A percentile compares a stretch with the other conserved stretches of the same genome.
phyloP scores from a whole-genome alignment of 331 rosid species.

The Rosa hybrid region DNA sequence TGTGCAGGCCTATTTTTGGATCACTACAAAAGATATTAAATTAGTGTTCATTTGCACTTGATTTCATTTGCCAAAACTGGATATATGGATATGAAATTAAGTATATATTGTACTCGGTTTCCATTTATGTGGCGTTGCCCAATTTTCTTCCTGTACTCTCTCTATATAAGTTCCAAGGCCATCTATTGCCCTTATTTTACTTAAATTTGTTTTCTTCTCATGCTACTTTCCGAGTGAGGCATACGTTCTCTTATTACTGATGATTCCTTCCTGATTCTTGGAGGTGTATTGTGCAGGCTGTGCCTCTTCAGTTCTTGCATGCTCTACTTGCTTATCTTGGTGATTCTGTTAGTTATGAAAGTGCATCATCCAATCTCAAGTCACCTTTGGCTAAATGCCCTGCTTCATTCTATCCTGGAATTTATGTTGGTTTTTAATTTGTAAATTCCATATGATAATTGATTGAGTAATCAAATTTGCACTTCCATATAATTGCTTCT shows the following conservation, averaged over 20 bases:
- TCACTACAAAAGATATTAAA: constrained; percentile 2
- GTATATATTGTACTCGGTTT: neutral
- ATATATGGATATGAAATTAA: neutral
- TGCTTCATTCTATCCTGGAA: constrained; percentile 71
- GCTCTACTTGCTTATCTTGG: constrained; percentile 97
- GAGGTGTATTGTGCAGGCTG: constrained; percentile 61
- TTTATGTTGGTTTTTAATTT: constrained; percentile 30
- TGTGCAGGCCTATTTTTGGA: neutral
- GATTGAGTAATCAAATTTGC: neutral
- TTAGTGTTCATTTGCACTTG: neutral
- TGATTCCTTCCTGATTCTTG: constrained; percentile 15
- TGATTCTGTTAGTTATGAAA: constrained; percentile 65
- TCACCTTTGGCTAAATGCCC: constrained; percentile 75
- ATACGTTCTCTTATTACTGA: neutral
- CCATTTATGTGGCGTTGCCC: neutral
- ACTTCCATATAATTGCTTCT: neutral
- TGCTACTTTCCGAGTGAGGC: neutral
- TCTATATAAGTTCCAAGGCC: neutral
- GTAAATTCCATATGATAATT: constrained; percentile 12
- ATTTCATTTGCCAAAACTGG: neutral
- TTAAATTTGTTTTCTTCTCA: neutral
- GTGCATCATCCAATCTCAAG: constrained; percentile 67
- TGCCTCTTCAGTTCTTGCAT: constrained; percentile 90
- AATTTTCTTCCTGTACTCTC: neutral
- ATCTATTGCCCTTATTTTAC: neutral